phyloP scores from a whole-genome alignment of 176 grass and related monocot genomes.

The Oryza australiensis region DNA sequence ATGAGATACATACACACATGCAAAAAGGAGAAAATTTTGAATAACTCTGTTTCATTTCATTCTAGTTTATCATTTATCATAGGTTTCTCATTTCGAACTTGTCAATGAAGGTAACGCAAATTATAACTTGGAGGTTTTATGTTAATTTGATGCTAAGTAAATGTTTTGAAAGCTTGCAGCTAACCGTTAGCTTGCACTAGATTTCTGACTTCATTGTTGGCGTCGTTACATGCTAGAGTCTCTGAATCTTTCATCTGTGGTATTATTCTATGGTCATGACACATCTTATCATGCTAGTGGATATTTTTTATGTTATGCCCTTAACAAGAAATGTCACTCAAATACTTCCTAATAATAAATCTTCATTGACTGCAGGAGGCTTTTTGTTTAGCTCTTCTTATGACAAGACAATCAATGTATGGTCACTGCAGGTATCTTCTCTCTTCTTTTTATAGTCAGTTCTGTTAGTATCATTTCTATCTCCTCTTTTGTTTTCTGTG shows the following conservation, averaged over 20 bases:
- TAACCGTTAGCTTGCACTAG: not conserved
- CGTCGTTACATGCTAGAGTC: slow-evolving; percentile 15
- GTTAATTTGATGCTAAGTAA: not conserved
- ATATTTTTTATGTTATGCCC: slow-evolving; percentile 4
- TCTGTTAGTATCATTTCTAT: slow-evolving; percentile 9
- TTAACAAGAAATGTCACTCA: slow-evolving; percentile 14
- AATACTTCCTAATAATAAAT: slow-evolving; percentile 12
- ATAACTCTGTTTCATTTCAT: not conserved
- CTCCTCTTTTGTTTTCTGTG: not conserved
- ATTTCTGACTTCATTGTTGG: not conserved
- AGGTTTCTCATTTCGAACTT: not conserved
- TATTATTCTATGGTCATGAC: not conserved
- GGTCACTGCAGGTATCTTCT: slow-evolving; percentile 74
- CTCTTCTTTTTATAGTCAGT: slow-evolving; percentile 10
- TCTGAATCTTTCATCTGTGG: not conserved
- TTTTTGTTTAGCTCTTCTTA: slow-evolving; percentile 97
- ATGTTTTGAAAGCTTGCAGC: not conserved
- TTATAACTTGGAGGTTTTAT: not conserved
- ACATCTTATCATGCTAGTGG: not conserved
- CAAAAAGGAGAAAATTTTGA: not conserved
- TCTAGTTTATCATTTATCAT: not conserved
- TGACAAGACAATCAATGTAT: slow-evolving; percentile 95
- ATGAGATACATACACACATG: not conserved
- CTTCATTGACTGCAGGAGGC: slow-evolving; percentile 52
- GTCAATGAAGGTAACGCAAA: not conserved